phyloP scores from a whole-genome alignment of 352 stramenopile genomes.

The Globisporangium rhizosaccharum region DNA sequence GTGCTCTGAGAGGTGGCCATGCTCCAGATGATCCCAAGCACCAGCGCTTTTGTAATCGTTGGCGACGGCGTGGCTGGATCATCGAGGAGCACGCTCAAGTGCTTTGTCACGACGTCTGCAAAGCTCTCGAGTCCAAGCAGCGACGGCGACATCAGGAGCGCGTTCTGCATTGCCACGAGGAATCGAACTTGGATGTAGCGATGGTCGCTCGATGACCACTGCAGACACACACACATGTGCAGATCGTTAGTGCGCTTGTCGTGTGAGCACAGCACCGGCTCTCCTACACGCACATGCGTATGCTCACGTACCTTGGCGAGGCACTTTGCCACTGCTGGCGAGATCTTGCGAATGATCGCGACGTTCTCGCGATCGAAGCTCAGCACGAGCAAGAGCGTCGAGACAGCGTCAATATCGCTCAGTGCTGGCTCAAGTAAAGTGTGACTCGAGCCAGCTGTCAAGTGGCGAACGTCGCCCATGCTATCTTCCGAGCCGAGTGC shows the following conservation, averaged over 20 bases:
- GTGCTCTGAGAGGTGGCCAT: not conserved
- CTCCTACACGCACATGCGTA: not conserved
- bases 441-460: not conserved
- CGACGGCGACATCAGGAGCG: not conserved
- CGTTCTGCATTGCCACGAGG: slow-evolving; percentile 1
- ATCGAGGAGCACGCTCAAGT: not conserved
- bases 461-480: not conserved
- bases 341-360: not conserved
- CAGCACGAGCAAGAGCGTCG: slow-evolving; percentile 1
- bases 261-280: not conserved
- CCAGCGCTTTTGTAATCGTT: not conserved
- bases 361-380: slow-evolving; percentile 1
- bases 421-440: not conserved
- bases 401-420: slow-evolving; percentile 5
- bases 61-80: not conserved
- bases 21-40: slow-evolving; percentile 4
- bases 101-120: not conserved
- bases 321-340: not conserved
- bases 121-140: slow-evolving; percentile 1
- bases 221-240: not conserved
- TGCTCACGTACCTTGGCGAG: not conserved
- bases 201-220: not conserved
- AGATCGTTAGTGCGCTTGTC: not conserved
- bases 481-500: not conserved
- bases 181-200: slow-evolving; percentile 4